Evolutionary conservation across 2,329 filamentous ascomycete species (phyloP), one percentile per base, ranked within the genome.

Genomic region (Neocatenulostroma microsporum): DNA sequence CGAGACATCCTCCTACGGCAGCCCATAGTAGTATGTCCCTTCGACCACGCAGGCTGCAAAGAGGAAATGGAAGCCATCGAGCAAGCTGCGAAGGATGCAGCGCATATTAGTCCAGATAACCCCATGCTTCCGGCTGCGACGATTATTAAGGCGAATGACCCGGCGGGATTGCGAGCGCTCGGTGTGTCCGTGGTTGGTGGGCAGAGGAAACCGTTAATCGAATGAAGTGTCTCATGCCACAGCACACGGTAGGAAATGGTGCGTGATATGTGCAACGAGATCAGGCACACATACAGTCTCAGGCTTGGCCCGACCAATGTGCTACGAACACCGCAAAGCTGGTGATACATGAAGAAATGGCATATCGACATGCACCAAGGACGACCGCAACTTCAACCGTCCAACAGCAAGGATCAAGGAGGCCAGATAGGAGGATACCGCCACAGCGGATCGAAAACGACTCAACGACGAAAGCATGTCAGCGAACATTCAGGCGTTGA

Each of bases 61-160:
- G 88, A 95, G 58, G 91, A 96, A 65, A 95, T 98, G 86, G 88
- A 94, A 53, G 88, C 88, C 24, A 96, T 98, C 46, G 88, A 95
- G 57, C 86, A 94, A 62, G 84, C 91, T 1, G 91, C 91, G 28
- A 89, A 88, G 61, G 89, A 96, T 51, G 89, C 91, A 2, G 82
- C 84, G 12, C 78, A 84, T 44, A 81, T 96, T 42, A 86, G 89
- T 49, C 82, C 82, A 1, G 85, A 93, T 44, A 91, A 91, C 51
- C 91, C 88, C 0, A 88, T 93, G 80, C 64, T 95, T n/a, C 88
- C 91, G 1, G 81, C 88, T 1, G 79, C 81, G 44, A 80, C 76
- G 6, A 91, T 98, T 45, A 76, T 96, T 39, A 72, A 83, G 34
- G 79, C 85, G 4, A 80, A 74, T 42, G 88, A 96, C 56, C 78